Conservation (phyloP, 2,329 filamentous ascomycete species). For the Pseudocercospora vitis region DNA sequence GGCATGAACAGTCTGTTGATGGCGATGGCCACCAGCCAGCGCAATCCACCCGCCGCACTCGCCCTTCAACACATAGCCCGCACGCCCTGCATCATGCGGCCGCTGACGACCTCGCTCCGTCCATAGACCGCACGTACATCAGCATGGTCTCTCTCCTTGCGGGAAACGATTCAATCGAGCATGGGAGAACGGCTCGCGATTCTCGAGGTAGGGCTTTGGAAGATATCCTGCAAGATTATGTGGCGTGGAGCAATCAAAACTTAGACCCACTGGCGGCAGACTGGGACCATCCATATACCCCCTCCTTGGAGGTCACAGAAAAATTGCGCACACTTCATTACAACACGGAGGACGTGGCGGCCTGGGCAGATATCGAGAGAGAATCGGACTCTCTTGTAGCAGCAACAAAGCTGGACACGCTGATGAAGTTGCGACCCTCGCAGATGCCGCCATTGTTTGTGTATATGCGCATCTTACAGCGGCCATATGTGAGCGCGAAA, state of each 20-base stretch:
- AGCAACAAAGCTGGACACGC: constrained; percentile 20
- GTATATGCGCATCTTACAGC: constrained; percentile 49
- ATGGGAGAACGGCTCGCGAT: neutral
- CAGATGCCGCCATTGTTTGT: constrained; percentile 49
- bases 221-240: constrained; percentile 9
- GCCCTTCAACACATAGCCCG: too few relatives aligned
- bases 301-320: constrained; percentile 11
- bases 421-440: constrained; percentile 11
- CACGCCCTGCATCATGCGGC: too few relatives aligned
- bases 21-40: too few relatives aligned
- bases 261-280: constrained; percentile 18
- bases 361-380: constrained; percentile 31
- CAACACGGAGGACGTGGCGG: constrained; percentile 26
- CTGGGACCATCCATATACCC: constrained; percentile 15
- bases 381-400: constrained; percentile 25
- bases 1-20: too few relatives aligned
- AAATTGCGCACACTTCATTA: constrained; percentile 24
- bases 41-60: too few relatives aligned
- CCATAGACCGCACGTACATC: too few relatives aligned
- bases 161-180: too few relatives aligned
- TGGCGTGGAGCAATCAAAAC: constrained; percentile 12
- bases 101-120: too few relatives aligned
- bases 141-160: too few relatives aligned
- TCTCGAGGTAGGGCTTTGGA: neutral
- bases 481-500: constrained; percentile 42